Evolutionary conservation across 2,329 filamentous ascomycete species (phyloP), one percentile per base, ranked within the genome.

Genomic region (Clonostachys byssicola): DNA sequence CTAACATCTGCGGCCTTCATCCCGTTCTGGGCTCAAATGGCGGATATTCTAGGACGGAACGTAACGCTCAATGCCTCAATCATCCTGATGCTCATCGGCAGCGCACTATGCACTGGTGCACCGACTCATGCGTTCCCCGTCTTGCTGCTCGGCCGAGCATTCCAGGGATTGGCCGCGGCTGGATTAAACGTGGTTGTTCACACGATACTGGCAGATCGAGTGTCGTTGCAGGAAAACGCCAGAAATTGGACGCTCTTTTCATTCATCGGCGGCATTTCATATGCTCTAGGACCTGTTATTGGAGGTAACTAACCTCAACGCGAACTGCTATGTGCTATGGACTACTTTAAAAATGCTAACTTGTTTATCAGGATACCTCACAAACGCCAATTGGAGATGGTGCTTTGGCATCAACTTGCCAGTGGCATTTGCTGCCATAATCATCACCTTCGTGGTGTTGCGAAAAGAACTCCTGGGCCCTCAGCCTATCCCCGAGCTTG

Each of bases 1-100:
- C 68, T 89, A 13, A 84, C 82, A 1, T 80, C 80, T 0, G 83
- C 84, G 2, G 77, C 83, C 2, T 87, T 86, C 52, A 81, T 87
- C 9, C 83, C 83, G 5, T 76, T 79, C 45, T 86, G 82, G 65
- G 81, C 78, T 2, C 83, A 86, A 54, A 70, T 83, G 41, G 75
- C 80, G 14, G 81, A 88, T 52, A 73, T 86, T 30, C 86, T 84
- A 53, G 84, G 84, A 14, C 75, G 84, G 3, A 78, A 86, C 56
- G 66, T 65, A 6, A 69, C 77, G 6, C 66, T 88, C 8, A 81
- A 85, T 43, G 65, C 73, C 9, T 71, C 80, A 34, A 71, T 85
- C 42, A 59, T 80, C 34, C 60, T 77, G 40, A 80, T 83, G 70
- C 56, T 83, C 30, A 57, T 85, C 12, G 84, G 85, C 5, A 83